Percentiles rank a stretch among this genome's conserved stretches.
These are phyloP conservation scores for Thermoascus crustaceus DNA, from an alignment of 2,329 filamentous ascomycete species.

Conservation along the genomic window DNA sequence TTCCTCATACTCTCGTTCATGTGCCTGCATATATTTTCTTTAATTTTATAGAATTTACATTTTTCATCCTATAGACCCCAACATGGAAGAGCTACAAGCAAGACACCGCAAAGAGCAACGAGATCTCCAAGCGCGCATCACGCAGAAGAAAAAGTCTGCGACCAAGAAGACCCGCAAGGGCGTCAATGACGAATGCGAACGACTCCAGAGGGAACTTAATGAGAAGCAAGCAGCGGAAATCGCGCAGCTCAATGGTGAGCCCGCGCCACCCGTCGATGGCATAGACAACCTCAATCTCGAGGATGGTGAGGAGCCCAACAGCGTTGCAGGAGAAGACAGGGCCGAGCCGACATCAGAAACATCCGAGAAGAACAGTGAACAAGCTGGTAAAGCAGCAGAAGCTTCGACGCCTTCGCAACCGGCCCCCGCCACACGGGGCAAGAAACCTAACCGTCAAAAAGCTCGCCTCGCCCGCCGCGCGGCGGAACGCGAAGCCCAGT, in stretches of 20 bases:
- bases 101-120: constrained; percentile 82
- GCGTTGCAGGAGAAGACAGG: constrained; percentile 3
- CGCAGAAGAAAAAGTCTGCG: constrained; percentile 93
- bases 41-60: constrained; percentile 3
- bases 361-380: constrained; percentile 9
- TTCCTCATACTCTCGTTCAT: not conserved
- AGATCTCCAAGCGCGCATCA: constrained; percentile 76
- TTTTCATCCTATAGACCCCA: not conserved
- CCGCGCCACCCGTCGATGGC: constrained; percentile 15
- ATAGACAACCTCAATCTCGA: constrained; percentile 28
- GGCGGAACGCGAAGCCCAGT: constrained; percentile 68
- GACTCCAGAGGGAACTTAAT: constrained; percentile 48
- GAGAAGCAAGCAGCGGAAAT: constrained; percentile 48
- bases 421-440: constrained; percentile 27
- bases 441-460: constrained; percentile 85
- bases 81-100: constrained; percentile 67
- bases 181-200: constrained; percentile 58
- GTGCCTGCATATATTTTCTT: constrained; percentile 6
- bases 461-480: constrained; percentile 82
- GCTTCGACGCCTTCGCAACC: constrained; percentile 10
- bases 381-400: constrained; percentile 5
- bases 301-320: constrained; percentile 14
- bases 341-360: constrained; percentile 7
- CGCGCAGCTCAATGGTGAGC: constrained; percentile 35
- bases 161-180: constrained; percentile 71